Base-by-base conservation (phyloP, 1,139 yeast genomes). In the Sporopachydermia cereana region DNA sequence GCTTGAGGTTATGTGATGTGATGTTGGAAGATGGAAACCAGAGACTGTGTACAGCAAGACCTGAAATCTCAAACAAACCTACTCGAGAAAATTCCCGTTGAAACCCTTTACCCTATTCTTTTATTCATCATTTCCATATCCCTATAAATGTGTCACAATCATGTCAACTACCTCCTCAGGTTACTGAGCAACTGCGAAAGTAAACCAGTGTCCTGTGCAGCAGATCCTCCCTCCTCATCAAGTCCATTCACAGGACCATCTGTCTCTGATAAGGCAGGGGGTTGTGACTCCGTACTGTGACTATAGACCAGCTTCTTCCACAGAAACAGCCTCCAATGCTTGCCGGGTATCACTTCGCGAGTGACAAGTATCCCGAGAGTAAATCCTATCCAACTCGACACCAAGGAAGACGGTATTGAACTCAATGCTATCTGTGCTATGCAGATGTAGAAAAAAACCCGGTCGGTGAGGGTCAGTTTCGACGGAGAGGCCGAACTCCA, bases 291-390 rank as follows among this genome's bases (percentile, higher is more conserved):
- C 22, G 18, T 20, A 16, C 17, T 16, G 9, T n/a, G n/a, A 5
- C 39, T 21, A 12, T n/a, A 7, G 5, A 21, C 17, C 22, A 34
- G 39, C 39, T 5, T 34, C 17, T 20, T 34, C 39, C 52, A 57
- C 20, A 76, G 70, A 22, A 77, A 64, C n/a, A 76, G 53, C 66
- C 83, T 74, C 57, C 71, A 60, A 45, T 67, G 67, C 47, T 75
- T 67, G 1, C 84, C 84, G 2, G 86, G 85, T 17, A 83, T 59
- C 7, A 82, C 59, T 30, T 77, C 81, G 48, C 70, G 65, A 16
- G 66, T 62, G 47, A 78, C 65, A 41, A 80, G 59, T 44, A 69
- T 71, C 2, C 89, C 88, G n/a, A 81, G 57, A 2, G 72, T 48
- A 57, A 81, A 68, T 0, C 93, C 93, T 9, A 74, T 57, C 2